A percentile compares a stretch with the other conserved stretches of the same genome.
These are phyloP conservation scores for Jatropha multifida DNA, from an alignment of 441 rosid genomes.

Conservation along the genomic window DNA sequence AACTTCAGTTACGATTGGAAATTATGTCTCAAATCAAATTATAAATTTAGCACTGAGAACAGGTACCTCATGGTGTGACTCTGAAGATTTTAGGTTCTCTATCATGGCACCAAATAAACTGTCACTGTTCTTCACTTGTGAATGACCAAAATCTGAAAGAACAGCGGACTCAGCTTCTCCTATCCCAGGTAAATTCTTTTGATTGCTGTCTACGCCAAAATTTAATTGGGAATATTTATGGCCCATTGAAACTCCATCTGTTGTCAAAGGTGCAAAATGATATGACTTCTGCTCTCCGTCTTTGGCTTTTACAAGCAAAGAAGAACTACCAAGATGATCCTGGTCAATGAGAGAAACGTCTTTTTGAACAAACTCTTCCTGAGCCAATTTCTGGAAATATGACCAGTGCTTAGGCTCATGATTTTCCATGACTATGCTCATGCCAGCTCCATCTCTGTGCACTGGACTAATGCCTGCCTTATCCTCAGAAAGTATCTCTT, in stretches of 20 bases:
- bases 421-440: conserved; percentile 69
- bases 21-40: conserved; percentile 25
- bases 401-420: conserved; percentile 88
- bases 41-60: conserved; percentile 8
- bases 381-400: conserved; percentile 75
- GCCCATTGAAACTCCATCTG: conserved; percentile 38
- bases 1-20: conserved; percentile 13
- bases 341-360: conserved; percentile 74
- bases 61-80: conserved; percentile 63
- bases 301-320: conserved; percentile 35
- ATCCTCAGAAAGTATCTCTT: conserved; percentile 52
- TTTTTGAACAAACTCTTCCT: conserved; percentile 48
- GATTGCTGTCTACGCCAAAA: conserved; percentile 34
- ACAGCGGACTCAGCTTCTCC: conserved; percentile 24
- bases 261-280: conserved; percentile 34
- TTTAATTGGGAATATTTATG: conserved; percentile 38
- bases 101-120: conserved; percentile 57
- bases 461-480: conserved; percentile 37
- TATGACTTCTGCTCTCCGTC: conserved; percentile 34
- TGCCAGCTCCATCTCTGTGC: conserved; percentile 71
- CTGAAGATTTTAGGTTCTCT: conserved; percentile 52
- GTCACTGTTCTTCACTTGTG: conserved; percentile 48
- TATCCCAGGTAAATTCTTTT: conserved; percentile 27
- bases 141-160: conserved; percentile 36
- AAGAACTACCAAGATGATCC: conserved; percentile 48